Conservation (phyloP, 2,329 filamentous ascomycete species). For the Fusarium sp. region DNA sequence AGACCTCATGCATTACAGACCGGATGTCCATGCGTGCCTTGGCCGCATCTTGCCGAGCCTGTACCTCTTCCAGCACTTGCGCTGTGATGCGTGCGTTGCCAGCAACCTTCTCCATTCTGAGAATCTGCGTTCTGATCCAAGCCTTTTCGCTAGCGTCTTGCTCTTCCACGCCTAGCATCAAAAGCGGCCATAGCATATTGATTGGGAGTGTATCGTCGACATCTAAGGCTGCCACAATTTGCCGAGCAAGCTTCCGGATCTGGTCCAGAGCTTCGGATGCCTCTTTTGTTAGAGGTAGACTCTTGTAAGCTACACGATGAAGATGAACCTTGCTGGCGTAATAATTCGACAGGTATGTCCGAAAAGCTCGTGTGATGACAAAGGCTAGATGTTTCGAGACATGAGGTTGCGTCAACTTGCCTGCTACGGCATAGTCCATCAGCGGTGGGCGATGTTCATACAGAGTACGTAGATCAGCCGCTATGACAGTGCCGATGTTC, state of each 20-base stretch:
- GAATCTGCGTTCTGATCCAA: constrained; percentile 64
- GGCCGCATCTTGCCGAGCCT: constrained; percentile 56
- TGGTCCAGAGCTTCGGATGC: constrained; percentile 60
- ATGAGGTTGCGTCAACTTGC: constrained; percentile 60
- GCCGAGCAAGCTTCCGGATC: constrained; percentile 60
- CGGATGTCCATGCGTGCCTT: constrained; percentile 58
- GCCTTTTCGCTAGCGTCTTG: constrained; percentile 59
- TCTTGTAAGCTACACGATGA: constrained; percentile 67
- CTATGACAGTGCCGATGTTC: constrained; percentile 63
- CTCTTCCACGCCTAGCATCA: constrained; percentile 68
- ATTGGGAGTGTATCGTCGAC: constrained; percentile 62
- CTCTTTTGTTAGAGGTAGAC: constrained; percentile 63
- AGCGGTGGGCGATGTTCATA: constrained; percentile 63
- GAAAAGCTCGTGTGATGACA: constrained; percentile 64
- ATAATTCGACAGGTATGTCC: constrained; percentile 67
- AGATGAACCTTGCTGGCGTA: constrained; percentile 67
- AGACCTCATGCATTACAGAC: constrained; percentile 60
- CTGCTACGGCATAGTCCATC: constrained; percentile 67
- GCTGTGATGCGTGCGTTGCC: constrained; percentile 59
- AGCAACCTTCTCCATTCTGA: constrained; percentile 59
- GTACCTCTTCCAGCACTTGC: constrained; percentile 59
- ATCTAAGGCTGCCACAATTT: constrained; percentile 56
- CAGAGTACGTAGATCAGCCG: constrained; percentile 61
- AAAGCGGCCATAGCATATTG: constrained; percentile 67
- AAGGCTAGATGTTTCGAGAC: constrained; percentile 61